These are phyloP conservation scores for Luffa aegyptiaca DNA, from an alignment of 306 rosid genomes.

Conservation along the genomic window DNA sequence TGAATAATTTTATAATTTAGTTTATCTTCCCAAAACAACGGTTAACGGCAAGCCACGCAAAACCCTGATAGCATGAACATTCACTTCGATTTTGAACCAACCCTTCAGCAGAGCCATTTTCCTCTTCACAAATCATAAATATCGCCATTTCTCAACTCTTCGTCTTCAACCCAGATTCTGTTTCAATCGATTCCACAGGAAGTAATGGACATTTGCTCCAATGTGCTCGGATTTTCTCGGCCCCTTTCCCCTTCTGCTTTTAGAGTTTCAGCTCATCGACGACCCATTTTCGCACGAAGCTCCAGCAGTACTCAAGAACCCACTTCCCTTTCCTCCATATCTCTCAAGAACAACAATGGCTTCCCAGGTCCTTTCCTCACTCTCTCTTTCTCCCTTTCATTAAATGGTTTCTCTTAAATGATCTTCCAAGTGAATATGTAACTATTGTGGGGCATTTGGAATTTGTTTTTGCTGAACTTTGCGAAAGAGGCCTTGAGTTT, in stretches of 20 bases:
- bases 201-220: slow-evolving; percentile 16
- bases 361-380: slow-evolving; percentile 25
- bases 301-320: slow-evolving; percentile 23
- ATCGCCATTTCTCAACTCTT: neutral
- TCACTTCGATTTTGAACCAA: neutral
- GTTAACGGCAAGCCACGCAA: slow-evolving; percentile 5
- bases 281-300: slow-evolving; percentile 26
- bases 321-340: slow-evolving; percentile 18
- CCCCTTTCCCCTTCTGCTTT: slow-evolving; percentile 5
- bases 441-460: neutral
- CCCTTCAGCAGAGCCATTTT: neutral
- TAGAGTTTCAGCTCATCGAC: slow-evolving; percentile 15
- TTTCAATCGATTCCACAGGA: neutral
- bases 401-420: neutral
- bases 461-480: neutral
- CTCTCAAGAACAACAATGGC: slow-evolving; percentile 19
- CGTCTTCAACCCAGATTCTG: neutral
- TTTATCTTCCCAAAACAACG: neutral
- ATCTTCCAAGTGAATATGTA: neutral
- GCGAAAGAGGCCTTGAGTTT: neutral
- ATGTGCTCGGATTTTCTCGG: slow-evolving; percentile 5
- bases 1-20: no score
- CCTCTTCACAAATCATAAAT: neutral
- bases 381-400: neutral
- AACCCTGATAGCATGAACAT: neutral